Conservation (phyloP, 148 eudicot species). For the Nyssa sinensis region DNA sequence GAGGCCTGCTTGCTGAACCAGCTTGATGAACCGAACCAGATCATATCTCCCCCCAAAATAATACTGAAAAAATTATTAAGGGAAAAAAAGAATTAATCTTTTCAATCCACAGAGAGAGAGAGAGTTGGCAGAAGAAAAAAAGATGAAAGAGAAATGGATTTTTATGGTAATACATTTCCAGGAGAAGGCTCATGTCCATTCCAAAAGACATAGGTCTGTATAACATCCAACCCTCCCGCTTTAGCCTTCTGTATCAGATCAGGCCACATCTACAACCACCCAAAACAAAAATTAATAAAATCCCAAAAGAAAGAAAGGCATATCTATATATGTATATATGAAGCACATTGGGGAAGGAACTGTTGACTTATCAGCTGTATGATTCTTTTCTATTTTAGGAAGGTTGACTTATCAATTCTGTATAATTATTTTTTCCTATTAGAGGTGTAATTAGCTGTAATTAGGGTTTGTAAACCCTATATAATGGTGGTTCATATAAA, state of each 20-base stretch:
- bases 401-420: no score
- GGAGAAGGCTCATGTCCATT: slow-evolving; percentile 95
- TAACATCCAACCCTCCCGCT: slow-evolving; percentile 86
- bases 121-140: no score
- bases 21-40: slow-evolving; percentile 66
- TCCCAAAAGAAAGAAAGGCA: not conserved
- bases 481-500: no score
- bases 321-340: not conserved
- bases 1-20: slow-evolving; percentile 76
- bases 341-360: not conserved
- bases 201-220: slow-evolving; percentile 97
- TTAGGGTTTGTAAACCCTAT: no score
- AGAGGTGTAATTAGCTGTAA: no score
- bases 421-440: no score
- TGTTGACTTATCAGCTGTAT: no score
- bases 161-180: slow-evolving; percentile 50
- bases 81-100: not conserved
- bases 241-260: slow-evolving; percentile 81
- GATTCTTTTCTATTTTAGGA: no score
- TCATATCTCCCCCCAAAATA: slow-evolving; percentile 86
- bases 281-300: slow-evolving; percentile 12
- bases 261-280: slow-evolving; percentile 88
- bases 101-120: no score
- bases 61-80: slow-evolving; percentile 65
- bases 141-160: no score